phyloP scores from a whole-genome alignment of 108 stramenopile species.

The Pseudonitzschia multiseries region DNA sequence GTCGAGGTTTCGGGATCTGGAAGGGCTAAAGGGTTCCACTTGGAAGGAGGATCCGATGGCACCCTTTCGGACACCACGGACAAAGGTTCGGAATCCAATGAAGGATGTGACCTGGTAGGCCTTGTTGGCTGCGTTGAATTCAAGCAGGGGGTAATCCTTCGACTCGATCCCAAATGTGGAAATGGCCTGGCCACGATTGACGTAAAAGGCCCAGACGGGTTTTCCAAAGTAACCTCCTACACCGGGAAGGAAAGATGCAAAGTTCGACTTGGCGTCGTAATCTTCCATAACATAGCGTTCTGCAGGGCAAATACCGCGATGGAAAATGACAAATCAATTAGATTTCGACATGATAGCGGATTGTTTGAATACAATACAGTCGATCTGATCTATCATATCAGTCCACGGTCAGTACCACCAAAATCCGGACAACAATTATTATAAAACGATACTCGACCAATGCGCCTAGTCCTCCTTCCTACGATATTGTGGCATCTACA shows the following conservation, averaged over 20 bases:
- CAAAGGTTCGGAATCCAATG: conserved; percentile 92
- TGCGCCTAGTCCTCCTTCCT: too few species aligned
- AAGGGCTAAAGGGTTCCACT: conserved; percentile 75
- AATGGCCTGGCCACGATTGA: conserved; percentile 93
- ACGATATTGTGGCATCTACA: too few species aligned
- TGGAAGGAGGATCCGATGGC: conserved; percentile 48
- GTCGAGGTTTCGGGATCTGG: conserved; percentile 55
- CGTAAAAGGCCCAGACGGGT: conserved; percentile 93
- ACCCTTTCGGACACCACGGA: conserved; percentile 65
- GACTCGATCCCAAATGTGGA: conserved; percentile 84
- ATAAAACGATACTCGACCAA: too few species aligned
- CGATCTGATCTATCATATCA: conserved; percentile 1
- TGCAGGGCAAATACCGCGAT: conserved; percentile 15
- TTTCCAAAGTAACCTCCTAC: conserved; percentile 88
- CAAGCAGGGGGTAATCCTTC: conserved; percentile 89
- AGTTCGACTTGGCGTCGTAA: conserved; percentile 82
- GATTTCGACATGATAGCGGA: not conserved
- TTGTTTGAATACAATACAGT: not conserved
- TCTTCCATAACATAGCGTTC: conserved; percentile 84
- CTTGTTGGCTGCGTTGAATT: conserved; percentile 94
- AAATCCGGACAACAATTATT: too few species aligned
- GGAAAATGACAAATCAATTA: not conserved
- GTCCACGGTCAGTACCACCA: conserved; percentile 1
- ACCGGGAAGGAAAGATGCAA: conserved; percentile 86
- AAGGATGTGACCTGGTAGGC: conserved; percentile 92